A percentile compares a stretch with the other conserved stretches of the same genome.
Evolutionary conservation across 495 filamentous ascomycete species (phyloP).

Genomic region (Penicillium malachiteum): DNA sequence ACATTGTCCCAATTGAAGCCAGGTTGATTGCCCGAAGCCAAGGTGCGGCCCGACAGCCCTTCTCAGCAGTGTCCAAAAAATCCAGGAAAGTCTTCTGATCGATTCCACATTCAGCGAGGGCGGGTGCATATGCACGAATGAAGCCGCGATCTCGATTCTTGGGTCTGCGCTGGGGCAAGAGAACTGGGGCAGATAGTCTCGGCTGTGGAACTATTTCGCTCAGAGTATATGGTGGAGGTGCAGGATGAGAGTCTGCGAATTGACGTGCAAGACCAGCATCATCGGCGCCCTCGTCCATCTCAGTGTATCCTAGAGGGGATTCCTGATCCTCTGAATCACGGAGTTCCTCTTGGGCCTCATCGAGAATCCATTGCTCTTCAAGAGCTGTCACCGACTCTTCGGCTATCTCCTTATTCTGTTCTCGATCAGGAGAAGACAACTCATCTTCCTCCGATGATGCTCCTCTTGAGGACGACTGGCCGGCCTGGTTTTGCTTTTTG

Average conservation of each 20-base stretch:
- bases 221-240: conserved; percentile 10
- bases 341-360: conserved; percentile 45
- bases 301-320: not conserved
- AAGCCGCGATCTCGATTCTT: conserved; percentile 30
- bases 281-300: not conserved
- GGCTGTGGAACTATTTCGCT: conserved; percentile 21
- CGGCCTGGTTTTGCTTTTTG: not conserved
- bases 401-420: not conserved
- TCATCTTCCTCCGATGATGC: not conserved
- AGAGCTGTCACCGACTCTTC: conserved; percentile 13
- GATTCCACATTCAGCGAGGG: conserved; percentile 49
- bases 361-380: conserved; percentile 51
- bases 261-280: conserved; percentile 12
- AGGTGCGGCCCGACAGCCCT: conserved; percentile 35
- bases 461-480: not conserved
- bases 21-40: conserved; percentile 47
- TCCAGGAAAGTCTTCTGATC: conserved; percentile 51
- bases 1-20: conserved; percentile 35
- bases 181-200: conserved; percentile 34
- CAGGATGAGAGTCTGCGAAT: conserved; percentile 21
- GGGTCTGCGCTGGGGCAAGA: conserved; percentile 35
- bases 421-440: not conserved
- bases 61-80: conserved; percentile 51
- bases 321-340: not conserved
- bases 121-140: conserved; percentile 50